phyloP scores from a whole-genome alignment of 73 alveolate species.

The Paramecium caudatum region DNA sequence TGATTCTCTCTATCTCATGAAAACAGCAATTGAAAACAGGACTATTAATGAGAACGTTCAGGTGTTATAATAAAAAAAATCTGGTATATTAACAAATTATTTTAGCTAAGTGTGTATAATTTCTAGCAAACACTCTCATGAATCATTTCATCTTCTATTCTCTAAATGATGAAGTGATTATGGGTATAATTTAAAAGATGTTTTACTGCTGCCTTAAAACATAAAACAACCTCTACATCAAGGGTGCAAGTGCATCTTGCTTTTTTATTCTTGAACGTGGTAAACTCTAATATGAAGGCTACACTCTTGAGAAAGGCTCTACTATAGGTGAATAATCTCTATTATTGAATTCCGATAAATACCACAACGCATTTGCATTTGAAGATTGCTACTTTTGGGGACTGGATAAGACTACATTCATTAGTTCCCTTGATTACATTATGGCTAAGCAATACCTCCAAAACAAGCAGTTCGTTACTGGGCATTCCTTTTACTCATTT shows the following conservation, averaged over 20 bases:
- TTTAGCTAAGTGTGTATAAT: neutral
- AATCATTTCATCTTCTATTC: conserved; percentile 57
- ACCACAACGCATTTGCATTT: neutral
- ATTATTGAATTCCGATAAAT: neutral
- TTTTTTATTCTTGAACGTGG: conserved; percentile 38
- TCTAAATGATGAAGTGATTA: neutral
- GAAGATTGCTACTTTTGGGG: conserved; percentile 55
- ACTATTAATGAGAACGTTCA: neutral
- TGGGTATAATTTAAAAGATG: conserved; percentile 29
- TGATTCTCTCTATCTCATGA: conserved; percentile 27
- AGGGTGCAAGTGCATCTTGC: conserved; percentile 4
- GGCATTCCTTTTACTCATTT: conserved; percentile 9
- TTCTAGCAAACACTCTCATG: conserved; percentile 3
- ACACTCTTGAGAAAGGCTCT: neutral
- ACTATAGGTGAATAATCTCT: conserved; percentile 39
- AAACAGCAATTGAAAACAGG: conserved; percentile 25
- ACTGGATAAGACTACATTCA: conserved; percentile 1
- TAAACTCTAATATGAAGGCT: neutral
- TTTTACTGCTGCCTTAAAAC: conserved; percentile 19
- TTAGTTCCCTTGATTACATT: conserved; percentile 27
- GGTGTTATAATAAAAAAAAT: neutral
- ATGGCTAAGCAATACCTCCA: conserved; percentile 37
- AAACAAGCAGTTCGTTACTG: conserved; percentile 15
- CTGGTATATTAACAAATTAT: neutral
- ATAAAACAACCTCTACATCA: neutral